Evolutionary conservation across 345 rosid species (phyloP), one percentile per base, ranked within the genome.

Genomic region (Psidium friedrichsthalianum): DNA sequence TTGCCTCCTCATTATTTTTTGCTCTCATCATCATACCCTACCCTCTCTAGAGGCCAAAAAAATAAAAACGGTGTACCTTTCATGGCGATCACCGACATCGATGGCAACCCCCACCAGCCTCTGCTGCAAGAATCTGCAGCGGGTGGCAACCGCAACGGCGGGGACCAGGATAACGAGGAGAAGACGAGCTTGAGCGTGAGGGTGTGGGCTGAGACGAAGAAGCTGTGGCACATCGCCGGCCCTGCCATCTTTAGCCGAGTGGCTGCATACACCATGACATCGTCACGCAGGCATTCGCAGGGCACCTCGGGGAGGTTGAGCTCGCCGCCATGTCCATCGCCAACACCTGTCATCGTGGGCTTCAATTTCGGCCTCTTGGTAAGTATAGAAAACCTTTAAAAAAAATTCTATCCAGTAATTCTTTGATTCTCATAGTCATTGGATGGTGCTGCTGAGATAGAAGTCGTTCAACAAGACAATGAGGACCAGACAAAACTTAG

Each of bases 351-450:
- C 85, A 88, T 91, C 55, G 90, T 87, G 76, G 93, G 93, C 76
- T 89, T 91, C 87, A 90, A 91, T 78, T 89, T 90, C 54, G 92
- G 93, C 58, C 90, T 91, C 82, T 6, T 91, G 91, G 93, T 90
- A 90, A 22, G 36, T 21, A 16, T 16, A 64, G 76, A 64, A 51
- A 11, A 11, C 52, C 12, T 11, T 11, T 5, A 64, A 64, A 64
- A 20, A 64, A 18, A 64, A 32, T 8, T 8, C 76, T 5, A 29
- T 18, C 76, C 22, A 1, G 44, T 59, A 27, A 14, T 27, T 16
- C 22, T 32, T 32, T 32, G 76, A 64, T 64, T 64, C 76, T 51
- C 11, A 64, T 16, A 64, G 15, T 36, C 11, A 29, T 64, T 8
- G 7, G 44, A 64, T 29, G 18, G 22, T 32, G 18, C 44, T 16